phyloP scores from a whole-genome alignment of 257 asterid genomes.

The Salvia rosmarinus region DNA sequence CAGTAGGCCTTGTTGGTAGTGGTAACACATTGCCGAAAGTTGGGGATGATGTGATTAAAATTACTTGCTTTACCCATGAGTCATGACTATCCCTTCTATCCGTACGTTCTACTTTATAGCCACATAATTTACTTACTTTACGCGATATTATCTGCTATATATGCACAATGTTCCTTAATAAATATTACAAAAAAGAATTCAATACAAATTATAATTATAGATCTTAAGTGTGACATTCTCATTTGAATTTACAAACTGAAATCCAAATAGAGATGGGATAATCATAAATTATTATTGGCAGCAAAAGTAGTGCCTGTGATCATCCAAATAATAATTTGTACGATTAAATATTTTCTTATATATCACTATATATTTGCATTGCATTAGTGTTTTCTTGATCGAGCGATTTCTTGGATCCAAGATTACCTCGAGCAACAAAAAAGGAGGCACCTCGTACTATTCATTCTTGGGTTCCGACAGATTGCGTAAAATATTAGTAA shows the following conservation, averaged over 20 bases:
- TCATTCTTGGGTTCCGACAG: not conserved
- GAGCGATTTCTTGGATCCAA: slow-evolving; percentile 25
- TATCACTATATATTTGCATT: not conserved
- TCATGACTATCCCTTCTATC: not conserved
- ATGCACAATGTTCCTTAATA: no score
- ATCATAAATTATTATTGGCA: no score
- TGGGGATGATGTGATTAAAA: slow-evolving; percentile 25
- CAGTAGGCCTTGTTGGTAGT: not conserved
- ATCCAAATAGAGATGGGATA: no score
- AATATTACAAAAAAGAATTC: no score
- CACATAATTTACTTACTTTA: not conserved
- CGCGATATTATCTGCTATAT: no score
- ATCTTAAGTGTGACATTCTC: no score
- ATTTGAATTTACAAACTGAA: no score
- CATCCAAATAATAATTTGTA: no score
- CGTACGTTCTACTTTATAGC: not conserved
- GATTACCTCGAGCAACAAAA: slow-evolving; percentile 72
- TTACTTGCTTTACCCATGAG: slow-evolving; percentile 13
- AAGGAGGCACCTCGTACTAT: slow-evolving; percentile 12
- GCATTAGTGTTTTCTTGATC: not conserved
- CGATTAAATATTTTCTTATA: not conserved
- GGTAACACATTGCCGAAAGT: slow-evolving; percentile 15
- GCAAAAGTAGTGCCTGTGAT: no score
- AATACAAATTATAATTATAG: no score
- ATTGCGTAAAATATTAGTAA: not conserved